Evolutionary conservation across 495 filamentous ascomycete species (phyloP), one percentile per base, ranked within the genome.

Genomic region (Penicillium riverlandense): DNA sequence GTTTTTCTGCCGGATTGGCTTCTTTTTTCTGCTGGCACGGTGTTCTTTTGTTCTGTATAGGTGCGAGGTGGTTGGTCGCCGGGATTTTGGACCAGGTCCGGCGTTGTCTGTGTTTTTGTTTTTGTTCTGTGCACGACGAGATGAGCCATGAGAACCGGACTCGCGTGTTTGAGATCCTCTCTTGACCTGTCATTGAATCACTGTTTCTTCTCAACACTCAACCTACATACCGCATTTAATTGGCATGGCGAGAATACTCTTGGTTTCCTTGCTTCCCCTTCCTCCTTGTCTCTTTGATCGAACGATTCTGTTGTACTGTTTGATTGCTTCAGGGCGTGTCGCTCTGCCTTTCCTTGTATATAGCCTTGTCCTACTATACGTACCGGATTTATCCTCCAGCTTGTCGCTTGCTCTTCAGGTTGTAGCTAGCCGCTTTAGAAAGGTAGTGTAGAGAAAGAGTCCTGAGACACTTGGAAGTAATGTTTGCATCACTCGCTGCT

Each of bases 101-200:
- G 55, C 48, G 51, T 58, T 52, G 15, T 43, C 33, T 53, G 46
- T 43, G 46, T 41, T 44, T 13, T 36, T 55, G 52, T 11, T 42
- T 33, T 39, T 14, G 41, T 48, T 48, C 38, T 48, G 37, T 53
- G 49, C 44, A 61, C 47, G 57, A 61, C 50, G 57, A 48, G 49
- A 61, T 41, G 57, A 61, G 57, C 52, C 44, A 61, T 48, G 57
- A 61, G 57, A 53, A 58, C 47, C 44, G 45, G 43, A 38, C 28
- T 35, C 38, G 22, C 22, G 6, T 48, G 32, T 34, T 39, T 11
- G 41, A 46, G 38, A 8, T 10, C 32, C 32, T 34, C n/a, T 34
- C n/a, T 7, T 34, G 32, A 34, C 32, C 32, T 22, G 22, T 22
- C 22, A 22, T 22, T 22, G 22, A 22, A 34, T 34, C 32, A 34